Evolutionary conservation across 139 green algal species (phyloP).

Genomic region (Haematococcus sp.): DNA sequence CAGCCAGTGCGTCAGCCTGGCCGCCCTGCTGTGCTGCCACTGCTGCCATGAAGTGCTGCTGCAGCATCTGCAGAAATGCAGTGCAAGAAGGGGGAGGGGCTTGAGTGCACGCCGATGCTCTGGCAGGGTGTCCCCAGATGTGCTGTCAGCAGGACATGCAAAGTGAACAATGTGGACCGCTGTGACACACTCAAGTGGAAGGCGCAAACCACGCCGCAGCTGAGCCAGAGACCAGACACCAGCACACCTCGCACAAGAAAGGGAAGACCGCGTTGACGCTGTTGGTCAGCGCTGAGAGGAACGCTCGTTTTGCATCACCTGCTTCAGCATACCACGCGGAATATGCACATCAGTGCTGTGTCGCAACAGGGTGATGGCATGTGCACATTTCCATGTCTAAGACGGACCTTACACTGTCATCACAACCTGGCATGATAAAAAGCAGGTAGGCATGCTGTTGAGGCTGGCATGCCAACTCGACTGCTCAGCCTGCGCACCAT

Average conservation of each 20-base stretch:
- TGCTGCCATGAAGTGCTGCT: slow-evolving; percentile 45
- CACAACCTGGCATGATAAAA: no score
- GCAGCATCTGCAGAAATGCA: slow-evolving; percentile 20
- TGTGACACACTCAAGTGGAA: no score
- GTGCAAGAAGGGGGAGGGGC: background rate
- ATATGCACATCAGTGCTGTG: no score
- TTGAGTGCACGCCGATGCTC: background rate
- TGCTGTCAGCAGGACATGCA: background rate
- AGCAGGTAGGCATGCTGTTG: no score
- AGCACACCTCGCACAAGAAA: slow-evolving; percentile 58
- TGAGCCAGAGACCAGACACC: background rate
- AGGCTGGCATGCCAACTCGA: background rate
- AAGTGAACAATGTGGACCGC: background rate
- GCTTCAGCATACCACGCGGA: no score
- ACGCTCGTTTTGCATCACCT: slow-evolving; percentile 56
- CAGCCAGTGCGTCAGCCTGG: slow-evolving; percentile 16
- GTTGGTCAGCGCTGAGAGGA: slow-evolving; percentile 54
- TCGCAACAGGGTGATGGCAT: no score
- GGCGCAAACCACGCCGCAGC: no score
- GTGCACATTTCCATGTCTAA: no score
- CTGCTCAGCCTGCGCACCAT: background rate
- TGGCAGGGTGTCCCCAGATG: no score
- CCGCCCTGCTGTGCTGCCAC: slow-evolving; percentile 22
- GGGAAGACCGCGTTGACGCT: slow-evolving; percentile 56
- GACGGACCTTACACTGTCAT: no score